Evolutionary conservation across 352 stramenopile genomes (phyloP), one percentile per base, ranked within the genome.

Genomic region (Saprolegnia parasitica): DNA sequence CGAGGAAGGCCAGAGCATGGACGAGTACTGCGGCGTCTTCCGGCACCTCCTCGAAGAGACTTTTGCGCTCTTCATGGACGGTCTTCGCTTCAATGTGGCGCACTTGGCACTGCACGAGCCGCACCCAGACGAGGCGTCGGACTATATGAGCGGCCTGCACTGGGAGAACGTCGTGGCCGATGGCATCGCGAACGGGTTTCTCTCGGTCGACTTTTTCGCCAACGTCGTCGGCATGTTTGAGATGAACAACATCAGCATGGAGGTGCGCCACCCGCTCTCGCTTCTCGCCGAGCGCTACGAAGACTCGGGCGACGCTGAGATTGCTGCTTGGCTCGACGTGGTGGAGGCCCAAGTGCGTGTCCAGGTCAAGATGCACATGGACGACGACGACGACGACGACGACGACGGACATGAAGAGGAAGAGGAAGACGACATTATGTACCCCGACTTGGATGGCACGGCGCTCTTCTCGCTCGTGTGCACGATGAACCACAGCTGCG

Each of bases 401-500:
- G 70, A 80, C 63, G 72, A 81, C n/a, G 76, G 75, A 15, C 73
- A 83, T 1, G 81, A 89, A 23, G 73, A 85, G 13, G 68, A 79
- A 32, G 74, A 78, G 42, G 80, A 71, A 45, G 78, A 89, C 56
- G 83, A 97, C 57, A 74, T 80, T 29, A 74, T 24, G 5, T 98
- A 98, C 78, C 79, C 92, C n/a, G 91, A 93, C 47, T 76, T 98
- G 21, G 96, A 98, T 76, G 96, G 96, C 49, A 98, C 95, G 0
- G 93, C 93, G 20, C 79, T 98, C 56, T 98, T 95, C 76, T 85
- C 87, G 29, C 83, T 86, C 9, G 88, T 96, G 42, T 98, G 93
- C 74, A 98, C 94, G 75, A 98, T 98, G 91, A 98, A 98, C 79
- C 96, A 98, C 80, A 97, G 88, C 64, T 98, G 94, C 76, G 81